A percentile compares a stretch with the other conserved stretches of the same genome.
phyloP scores from a whole-genome alignment of 345 rosid species.

The Iberis pinnata region DNA sequence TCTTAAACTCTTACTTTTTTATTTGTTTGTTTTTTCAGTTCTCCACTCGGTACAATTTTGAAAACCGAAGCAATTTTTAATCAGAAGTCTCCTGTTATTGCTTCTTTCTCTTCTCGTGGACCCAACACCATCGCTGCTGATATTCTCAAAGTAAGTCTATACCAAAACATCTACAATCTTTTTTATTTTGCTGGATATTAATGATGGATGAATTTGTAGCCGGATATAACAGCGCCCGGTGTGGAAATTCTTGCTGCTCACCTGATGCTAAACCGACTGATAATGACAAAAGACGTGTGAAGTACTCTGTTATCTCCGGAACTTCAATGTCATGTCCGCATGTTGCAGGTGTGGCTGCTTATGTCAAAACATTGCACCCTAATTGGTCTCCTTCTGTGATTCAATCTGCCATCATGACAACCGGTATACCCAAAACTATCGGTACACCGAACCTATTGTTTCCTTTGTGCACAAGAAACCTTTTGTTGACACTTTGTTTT shows the following conservation, averaged over 20 bases:
- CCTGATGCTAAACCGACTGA: constrained; percentile 14
- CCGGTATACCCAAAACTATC: constrained; percentile 38
- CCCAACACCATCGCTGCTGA: constrained; percentile 24
- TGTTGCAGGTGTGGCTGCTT: no score
- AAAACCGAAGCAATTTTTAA: constrained; percentile 20
- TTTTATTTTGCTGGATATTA: background rate
- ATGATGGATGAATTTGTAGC: constrained; percentile 28
- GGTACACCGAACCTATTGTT: constrained; percentile 26
- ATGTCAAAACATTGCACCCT: no score
- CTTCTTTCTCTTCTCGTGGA: constrained; percentile 32
- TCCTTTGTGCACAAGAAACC: constrained; percentile 6
- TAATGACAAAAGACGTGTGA: constrained; percentile 18
- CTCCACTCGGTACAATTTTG: constrained; percentile 22
- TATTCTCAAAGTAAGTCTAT: constrained; percentile 26
- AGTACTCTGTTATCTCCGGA: constrained; percentile 31
- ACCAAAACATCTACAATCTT: background rate
- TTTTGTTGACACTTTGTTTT: background rate
- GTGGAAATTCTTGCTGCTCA: constrained; percentile 38
- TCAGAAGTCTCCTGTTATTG: constrained; percentile 21
- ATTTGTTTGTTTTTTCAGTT: constrained; percentile 5
- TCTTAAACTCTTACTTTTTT: background rate
- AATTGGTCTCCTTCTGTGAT: no score
- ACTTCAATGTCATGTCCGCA: no score
- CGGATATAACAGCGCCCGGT: constrained; percentile 45
- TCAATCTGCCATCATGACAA: no score